Conservation (phyloP, 768 basidiomycete species). For the Psilocybe cubensis region DNA sequence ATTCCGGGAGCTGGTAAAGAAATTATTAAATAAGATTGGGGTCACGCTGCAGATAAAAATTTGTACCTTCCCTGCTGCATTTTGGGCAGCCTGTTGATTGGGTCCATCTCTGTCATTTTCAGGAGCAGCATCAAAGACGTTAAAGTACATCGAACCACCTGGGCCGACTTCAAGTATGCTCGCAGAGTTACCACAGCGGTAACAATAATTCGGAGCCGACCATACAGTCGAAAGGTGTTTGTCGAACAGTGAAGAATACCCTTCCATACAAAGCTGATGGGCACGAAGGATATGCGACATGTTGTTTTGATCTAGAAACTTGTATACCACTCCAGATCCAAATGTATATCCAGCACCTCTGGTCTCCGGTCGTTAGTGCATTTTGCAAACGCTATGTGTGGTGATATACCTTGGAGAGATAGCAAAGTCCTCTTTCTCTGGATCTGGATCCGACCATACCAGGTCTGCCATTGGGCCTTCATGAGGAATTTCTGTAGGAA, state of each 20-base stretch:
- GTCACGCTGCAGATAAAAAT: not conserved
- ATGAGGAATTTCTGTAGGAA: constrained; percentile 88
- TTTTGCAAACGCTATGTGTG: constrained; percentile 15
- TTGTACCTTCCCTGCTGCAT: constrained; percentile 68
- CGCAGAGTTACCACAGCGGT: constrained; percentile 96
- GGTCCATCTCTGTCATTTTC: constrained; percentile 97
- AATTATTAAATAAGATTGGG: constrained; percentile 12
- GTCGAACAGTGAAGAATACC: constrained; percentile 96
- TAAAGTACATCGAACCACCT: constrained; percentile 87
- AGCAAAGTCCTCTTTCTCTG: constrained; percentile 99
- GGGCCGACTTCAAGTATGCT: constrained; percentile 96
- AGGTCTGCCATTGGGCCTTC: constrained; percentile 99
- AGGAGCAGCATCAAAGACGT: constrained; percentile 97
- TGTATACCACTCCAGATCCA: constrained; percentile 96
- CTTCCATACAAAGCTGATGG: constrained; percentile 99
- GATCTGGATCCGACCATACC: constrained; percentile 99
- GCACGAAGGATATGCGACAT: constrained; percentile 98
- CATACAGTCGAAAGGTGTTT: constrained; percentile 96
- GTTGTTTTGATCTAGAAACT: constrained; percentile 93
- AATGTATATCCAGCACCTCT: constrained; percentile 99
- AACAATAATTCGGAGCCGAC: constrained; percentile 99
- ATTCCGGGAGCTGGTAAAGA: constrained; percentile 71
- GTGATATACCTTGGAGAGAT: constrained; percentile 88
- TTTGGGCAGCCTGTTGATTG: constrained; percentile 74
- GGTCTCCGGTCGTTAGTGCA: constrained; percentile 25